Percentiles rank a stretch among this genome's conserved stretches.
Conservation (phyloP, 108 stramenopile species). For the Nitzschia palea region DNA sequence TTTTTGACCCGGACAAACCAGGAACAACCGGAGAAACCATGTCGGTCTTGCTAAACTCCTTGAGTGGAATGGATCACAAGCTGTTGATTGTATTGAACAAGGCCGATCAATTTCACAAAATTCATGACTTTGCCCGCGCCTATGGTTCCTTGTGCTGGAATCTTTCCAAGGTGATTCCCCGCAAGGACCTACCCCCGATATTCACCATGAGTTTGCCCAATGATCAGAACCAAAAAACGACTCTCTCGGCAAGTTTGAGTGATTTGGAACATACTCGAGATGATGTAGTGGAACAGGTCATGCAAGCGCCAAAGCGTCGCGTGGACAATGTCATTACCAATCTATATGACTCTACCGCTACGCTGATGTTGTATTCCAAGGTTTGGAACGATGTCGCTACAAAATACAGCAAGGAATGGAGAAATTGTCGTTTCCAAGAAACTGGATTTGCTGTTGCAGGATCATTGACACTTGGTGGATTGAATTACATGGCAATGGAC, state of each 20-base stretch:
- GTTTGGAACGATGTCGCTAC: constrained; percentile 31
- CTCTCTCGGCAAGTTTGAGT: constrained; percentile 47
- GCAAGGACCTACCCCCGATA: constrained; percentile 97
- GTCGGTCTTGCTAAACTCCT: constrained; percentile 84
- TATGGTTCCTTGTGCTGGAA: constrained; percentile 99
- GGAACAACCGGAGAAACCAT: constrained; percentile 99
- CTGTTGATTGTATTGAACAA: constrained; percentile 98
- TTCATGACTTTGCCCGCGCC: constrained; percentile 99
- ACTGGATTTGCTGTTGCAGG: constrained; percentile 9
- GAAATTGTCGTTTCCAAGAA: constrained; percentile 26
- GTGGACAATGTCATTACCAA: constrained; percentile 98
- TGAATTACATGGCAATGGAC: constrained; percentile 29
- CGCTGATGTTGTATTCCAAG: constrained; percentile 52
- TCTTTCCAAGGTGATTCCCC: constrained; percentile 91
- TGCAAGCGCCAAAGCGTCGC: constrained; percentile 95
- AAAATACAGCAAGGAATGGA: constrained; percentile 28
- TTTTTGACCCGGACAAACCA: constrained; percentile 96
- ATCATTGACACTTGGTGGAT: constrained; percentile 7
- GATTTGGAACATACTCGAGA: constrained; percentile 88
- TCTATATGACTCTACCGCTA: constrained; percentile 94
- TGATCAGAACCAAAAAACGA: constrained; percentile 19
- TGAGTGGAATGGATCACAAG: constrained; percentile 99
- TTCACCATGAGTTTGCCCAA: constrained; percentile 97
- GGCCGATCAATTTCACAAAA: constrained; percentile 88
- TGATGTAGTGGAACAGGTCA: constrained; percentile 91